These are phyloP conservation scores for Emmonsia crescens DNA, from an alignment of 2,329 filamentous ascomycete species.

Conservation along the genomic window DNA sequence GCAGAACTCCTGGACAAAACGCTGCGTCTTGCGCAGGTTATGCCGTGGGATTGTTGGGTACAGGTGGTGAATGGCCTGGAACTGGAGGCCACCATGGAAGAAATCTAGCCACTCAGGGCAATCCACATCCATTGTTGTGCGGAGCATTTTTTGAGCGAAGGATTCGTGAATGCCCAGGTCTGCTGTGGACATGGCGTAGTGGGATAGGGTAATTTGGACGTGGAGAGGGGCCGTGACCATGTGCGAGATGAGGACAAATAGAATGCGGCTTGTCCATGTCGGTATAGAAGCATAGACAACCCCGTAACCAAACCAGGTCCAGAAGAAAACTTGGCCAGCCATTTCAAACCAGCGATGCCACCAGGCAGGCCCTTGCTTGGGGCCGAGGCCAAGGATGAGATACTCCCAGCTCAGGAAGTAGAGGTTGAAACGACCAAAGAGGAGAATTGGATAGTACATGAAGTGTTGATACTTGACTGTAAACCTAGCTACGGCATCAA, in stretches of 20 bases:
- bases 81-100: conserved; percentile 78
- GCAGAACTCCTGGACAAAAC: conserved; percentile 69
- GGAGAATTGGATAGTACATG: conserved; percentile 70
- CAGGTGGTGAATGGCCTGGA: conserved; percentile 78
- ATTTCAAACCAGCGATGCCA: conserved; percentile 76
- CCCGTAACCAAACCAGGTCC: conserved; percentile 76
- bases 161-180: conserved; percentile 74
- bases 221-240: conserved; percentile 71
- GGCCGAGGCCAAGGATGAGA: conserved; percentile 58
- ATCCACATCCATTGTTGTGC: conserved; percentile 88
- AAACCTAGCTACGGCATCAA: conserved; percentile 60
- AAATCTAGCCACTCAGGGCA: conserved; percentile 82
- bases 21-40: conserved; percentile 65
- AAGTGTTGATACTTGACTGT: conserved; percentile 64
- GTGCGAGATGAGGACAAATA: conserved; percentile 70
- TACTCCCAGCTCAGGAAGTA: conserved; percentile 72
- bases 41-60: conserved; percentile 75
- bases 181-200: conserved; percentile 86
- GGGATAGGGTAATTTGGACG: conserved; percentile 79
- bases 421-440: conserved; percentile 76
- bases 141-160: conserved; percentile 80
- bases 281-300: conserved; percentile 64
- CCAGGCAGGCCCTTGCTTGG: conserved; percentile 63
- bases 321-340: conserved; percentile 66
- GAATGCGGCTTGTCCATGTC: conserved; percentile 54